Conservation (phyloP, 2,329 filamentous ascomycete genomes). For the Aspergillus unguis region DNA sequence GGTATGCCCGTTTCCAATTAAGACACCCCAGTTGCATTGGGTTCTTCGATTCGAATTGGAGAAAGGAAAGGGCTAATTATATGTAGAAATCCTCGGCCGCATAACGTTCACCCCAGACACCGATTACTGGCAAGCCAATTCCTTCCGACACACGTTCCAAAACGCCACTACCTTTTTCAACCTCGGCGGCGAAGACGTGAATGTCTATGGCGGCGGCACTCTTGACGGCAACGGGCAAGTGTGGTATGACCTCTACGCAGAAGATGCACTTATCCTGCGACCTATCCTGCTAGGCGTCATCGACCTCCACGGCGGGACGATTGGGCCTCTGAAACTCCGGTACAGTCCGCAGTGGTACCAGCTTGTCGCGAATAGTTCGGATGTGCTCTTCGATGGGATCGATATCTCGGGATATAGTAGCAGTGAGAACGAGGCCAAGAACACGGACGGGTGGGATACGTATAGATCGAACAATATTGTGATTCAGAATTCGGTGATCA, state of each 20-base stretch:
- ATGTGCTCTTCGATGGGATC: constrained; percentile 63
- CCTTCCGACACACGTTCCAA: constrained; percentile 64
- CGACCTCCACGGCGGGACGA: constrained; percentile 55
- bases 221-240: constrained; percentile 63
- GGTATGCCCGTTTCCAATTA: constrained; percentile 33
- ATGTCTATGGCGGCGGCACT: constrained; percentile 64
- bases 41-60: too few relatives aligned
- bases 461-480: constrained; percentile 60
- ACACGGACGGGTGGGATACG: constrained; percentile 58
- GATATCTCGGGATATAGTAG: constrained; percentile 55
- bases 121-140: constrained; percentile 64
- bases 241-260: constrained; percentile 62
- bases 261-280: constrained; percentile 55
- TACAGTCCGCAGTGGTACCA: constrained; percentile 64
- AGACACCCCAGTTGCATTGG: neutral
- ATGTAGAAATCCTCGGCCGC: constrained; percentile 55
- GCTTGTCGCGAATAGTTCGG: constrained; percentile 62
- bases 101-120: constrained; percentile 65
- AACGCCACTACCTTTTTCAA: constrained; percentile 66
- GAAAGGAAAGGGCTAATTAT: neutral
- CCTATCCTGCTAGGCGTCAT: constrained; percentile 58
- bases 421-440: constrained; percentile 57
- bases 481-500: constrained; percentile 63
- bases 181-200: constrained; percentile 63
- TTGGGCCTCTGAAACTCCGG: constrained; percentile 59